Conservation (phyloP, 2,329 filamentous ascomycete species). For the Tolypocladium capitatum region DNA sequence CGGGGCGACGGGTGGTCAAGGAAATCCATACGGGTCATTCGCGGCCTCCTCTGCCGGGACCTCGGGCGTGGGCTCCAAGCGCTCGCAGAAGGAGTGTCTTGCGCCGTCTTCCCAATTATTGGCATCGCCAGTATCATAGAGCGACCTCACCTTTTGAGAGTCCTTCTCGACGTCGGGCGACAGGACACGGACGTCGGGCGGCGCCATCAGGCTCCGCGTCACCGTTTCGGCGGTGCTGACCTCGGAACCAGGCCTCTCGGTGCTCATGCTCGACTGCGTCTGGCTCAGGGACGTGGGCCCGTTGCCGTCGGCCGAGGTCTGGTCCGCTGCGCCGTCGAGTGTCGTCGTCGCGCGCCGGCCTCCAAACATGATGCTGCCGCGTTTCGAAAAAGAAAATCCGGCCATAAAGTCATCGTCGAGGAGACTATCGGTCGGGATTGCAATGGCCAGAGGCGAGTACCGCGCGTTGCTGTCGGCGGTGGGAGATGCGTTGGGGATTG, state of each 20-base stretch:
- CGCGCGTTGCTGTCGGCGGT: constrained; percentile 15
- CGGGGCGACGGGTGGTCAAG: constrained; percentile 18
- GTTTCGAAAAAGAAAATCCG: constrained; percentile 46
- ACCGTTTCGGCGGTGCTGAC: constrained; percentile 1
- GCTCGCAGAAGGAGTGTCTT: constrained; percentile 33
- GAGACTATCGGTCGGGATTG: constrained; percentile 42
- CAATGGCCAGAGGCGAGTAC: constrained; percentile 40
- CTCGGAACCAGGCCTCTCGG: not conserved
- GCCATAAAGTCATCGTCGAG: constrained; percentile 45
- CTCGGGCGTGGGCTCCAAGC: constrained; percentile 35
- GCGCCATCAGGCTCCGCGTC: constrained; percentile 6
- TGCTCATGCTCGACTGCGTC: constrained; percentile 1
- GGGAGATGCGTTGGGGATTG: constrained; percentile 7
- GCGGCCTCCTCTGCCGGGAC: constrained; percentile 38
- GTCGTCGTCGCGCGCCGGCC: constrained; percentile 22
- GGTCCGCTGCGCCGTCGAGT: constrained; percentile 8
- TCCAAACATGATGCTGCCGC: constrained; percentile 50
- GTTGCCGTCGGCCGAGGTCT: not conserved
- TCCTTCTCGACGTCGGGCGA: constrained; percentile 45
- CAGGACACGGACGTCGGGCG: constrained; percentile 39
- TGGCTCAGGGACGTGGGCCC: constrained; percentile 2
- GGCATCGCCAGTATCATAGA: constrained; percentile 44
- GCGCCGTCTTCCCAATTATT: constrained; percentile 39
- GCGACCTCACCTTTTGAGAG: constrained; percentile 55
- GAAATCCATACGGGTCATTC: constrained; percentile 45